phyloP scores from a whole-genome alignment of 1,284 basidiomycete genomes.

The Ganoderma multipileum region DNA sequence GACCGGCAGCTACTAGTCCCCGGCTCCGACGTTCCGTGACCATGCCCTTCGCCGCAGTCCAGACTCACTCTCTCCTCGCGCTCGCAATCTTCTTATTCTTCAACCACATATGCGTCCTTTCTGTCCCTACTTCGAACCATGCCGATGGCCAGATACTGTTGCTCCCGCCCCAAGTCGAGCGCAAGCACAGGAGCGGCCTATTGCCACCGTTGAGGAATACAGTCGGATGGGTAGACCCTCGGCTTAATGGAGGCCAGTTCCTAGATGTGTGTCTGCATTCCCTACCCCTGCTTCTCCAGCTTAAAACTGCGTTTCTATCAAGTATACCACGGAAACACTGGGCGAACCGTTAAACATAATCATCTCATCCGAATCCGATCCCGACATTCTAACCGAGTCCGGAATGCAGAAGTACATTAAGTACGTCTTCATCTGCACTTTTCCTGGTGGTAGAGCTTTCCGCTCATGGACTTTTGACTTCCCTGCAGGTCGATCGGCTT shows the following conservation, averaged over 20 bases:
- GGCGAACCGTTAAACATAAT: constrained; percentile 57
- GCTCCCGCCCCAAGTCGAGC: constrained; percentile 10
- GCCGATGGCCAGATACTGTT: not conserved
- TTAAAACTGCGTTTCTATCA: not conserved
- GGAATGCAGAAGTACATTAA: constrained; percentile 52
- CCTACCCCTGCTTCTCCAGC: not conserved
- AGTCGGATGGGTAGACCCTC: constrained; percentile 73
- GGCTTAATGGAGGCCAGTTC: constrained; percentile 70
- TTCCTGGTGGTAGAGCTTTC: not conserved
- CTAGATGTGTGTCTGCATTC: constrained; percentile 41
- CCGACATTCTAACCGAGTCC: constrained; percentile 48
- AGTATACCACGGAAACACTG: constrained; percentile 65
- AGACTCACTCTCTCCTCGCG: constrained; percentile 4
- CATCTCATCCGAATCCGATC: constrained; percentile 52
- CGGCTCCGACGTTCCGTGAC: constrained; percentile 12
- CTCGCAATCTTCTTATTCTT: constrained; percentile 16
- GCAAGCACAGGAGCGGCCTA: constrained; percentile 39
- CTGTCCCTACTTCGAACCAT: not conserved
- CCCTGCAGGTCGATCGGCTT: constrained; percentile 71
- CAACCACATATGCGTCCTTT: not conserved
- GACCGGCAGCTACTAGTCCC: constrained; percentile 5
- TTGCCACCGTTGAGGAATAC: constrained; percentile 38
- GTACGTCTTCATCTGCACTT: constrained; percentile 35
- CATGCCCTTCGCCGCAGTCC: constrained; percentile 16
- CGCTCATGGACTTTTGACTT: not conserved